Evolutionary conservation across 2,329 filamentous ascomycete species (phyloP).

Genomic region (Thermomyces lanuginosus): DNA sequence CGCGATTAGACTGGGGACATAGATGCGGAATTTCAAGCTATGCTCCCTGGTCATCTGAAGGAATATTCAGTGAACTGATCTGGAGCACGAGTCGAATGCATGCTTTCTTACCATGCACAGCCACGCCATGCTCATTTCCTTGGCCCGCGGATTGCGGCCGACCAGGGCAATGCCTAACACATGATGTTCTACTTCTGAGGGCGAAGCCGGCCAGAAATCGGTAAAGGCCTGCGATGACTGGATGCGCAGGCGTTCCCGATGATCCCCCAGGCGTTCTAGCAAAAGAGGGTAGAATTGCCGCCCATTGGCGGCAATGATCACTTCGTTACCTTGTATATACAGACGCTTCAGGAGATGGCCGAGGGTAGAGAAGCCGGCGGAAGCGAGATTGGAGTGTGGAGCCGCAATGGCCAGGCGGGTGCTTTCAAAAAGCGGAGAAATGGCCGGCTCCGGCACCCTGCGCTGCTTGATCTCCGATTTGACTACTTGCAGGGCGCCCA

Average conservation of each 20-base stretch:
- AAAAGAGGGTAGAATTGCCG: constrained; percentile 57
- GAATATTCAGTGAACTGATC: neutral
- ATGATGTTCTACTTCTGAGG: constrained; percentile 59
- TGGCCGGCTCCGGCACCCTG: constrained; percentile 59
- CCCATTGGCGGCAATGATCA: constrained; percentile 51
- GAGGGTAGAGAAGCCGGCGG: constrained; percentile 73
- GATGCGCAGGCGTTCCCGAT: constrained; percentile 66
- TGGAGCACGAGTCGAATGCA: constrained; percentile 4
- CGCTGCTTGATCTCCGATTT: constrained; percentile 88
- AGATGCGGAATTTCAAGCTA: constrained; percentile 62
- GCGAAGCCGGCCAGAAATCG: constrained; percentile 57
- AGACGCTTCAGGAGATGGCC: constrained; percentile 77
- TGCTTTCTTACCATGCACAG: constrained; percentile 47
- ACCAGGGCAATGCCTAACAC: constrained; percentile 63
- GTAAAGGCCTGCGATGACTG: constrained; percentile 59
- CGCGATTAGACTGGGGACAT: constrained; percentile 69
- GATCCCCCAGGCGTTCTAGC: constrained; percentile 72
- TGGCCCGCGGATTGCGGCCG: constrained; percentile 67
- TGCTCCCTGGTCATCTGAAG: constrained; percentile 63
- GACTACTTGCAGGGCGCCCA: constrained; percentile 53
- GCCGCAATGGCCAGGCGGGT: constrained; percentile 59
- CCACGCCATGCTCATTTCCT: constrained; percentile 75
- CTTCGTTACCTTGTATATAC: constrained; percentile 65
- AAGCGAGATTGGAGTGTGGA: constrained; percentile 60
- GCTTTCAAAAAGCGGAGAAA: constrained; percentile 65